Percentiles rank a stretch among this genome's conserved stretches.
Conservation (phyloP, 2,329 filamentous ascomycete species). For the Trichoderma aggressivum region DNA sequence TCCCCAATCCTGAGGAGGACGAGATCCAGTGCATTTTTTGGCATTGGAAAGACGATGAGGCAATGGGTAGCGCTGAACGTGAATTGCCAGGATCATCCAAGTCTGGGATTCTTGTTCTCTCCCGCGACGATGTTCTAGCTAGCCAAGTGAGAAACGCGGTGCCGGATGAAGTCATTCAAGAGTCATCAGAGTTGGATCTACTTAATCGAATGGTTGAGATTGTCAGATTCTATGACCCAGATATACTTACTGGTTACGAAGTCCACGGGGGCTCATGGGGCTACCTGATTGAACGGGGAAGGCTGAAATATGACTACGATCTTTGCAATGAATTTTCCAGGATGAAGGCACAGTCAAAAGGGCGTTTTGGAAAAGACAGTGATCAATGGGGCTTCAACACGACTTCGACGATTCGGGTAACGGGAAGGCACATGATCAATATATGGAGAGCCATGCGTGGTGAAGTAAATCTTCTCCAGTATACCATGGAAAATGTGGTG, state of each 20-base stretch:
- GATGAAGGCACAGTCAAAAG: slow-evolving; percentile 78
- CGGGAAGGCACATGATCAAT: slow-evolving; percentile 93
- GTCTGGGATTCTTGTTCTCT: slow-evolving; percentile 71
- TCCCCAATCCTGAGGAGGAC: slow-evolving; percentile 88
- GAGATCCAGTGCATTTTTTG: slow-evolving; percentile 87
- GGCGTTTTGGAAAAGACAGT: slow-evolving; percentile 78
- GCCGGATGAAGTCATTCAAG: slow-evolving; percentile 64
- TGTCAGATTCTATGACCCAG: slow-evolving; percentile 79
- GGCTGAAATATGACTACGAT: slow-evolving; percentile 82
- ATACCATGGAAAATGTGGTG: slow-evolving; percentile 92
- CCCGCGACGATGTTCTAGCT: slow-evolving; percentile 56
- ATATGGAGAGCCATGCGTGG: slow-evolving; percentile 94
- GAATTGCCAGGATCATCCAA: slow-evolving; percentile 44
- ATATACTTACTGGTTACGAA: slow-evolving; percentile 92
- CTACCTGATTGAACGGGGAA: slow-evolving; percentile 86
- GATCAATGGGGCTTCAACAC: slow-evolving; percentile 94
- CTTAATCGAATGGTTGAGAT: slow-evolving; percentile 84
- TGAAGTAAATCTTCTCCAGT: slow-evolving; percentile 88
- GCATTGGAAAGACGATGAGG: slow-evolving; percentile 76
- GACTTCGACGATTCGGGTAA: slow-evolving; percentile 88
- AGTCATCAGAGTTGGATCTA: slow-evolving; percentile 77
- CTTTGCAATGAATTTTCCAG: slow-evolving; percentile 88
- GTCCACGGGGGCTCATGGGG: slow-evolving; percentile 94
- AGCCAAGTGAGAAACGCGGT: slow-evolving; percentile 61
- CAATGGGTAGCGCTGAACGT: slow-evolving; percentile 34